Evolutionary conservation across 148 eudicot species (phyloP), one percentile per base, ranked within the genome.

Genomic region (Cornus controversa): DNA sequence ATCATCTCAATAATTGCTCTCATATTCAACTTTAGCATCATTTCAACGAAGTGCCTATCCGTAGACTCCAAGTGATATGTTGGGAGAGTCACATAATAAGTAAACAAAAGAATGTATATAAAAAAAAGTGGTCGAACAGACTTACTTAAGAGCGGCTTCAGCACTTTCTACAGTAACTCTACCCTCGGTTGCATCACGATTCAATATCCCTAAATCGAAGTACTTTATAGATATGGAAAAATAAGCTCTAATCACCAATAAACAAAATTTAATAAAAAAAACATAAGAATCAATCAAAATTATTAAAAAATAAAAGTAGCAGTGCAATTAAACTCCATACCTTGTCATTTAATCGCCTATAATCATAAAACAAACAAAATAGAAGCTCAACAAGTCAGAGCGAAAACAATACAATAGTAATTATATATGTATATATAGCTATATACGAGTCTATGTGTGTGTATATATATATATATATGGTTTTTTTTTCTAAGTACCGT

Each of bases 331-430:
- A 8, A 36, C 20, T 40, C 10, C 70, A 37, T n/a, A 89, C 94
- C 94, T 80, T 24, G 94, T 76, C 94, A 91, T 91, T 69, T 91
- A 92, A 86, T 91, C 94, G 31, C 94, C 94, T 91, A 58, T 34
- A 70, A 65, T 42, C 25, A 69, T 22, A 70, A 73, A n/a, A 11
- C 23, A 72, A 80, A 26, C 68, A 76, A 10, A 9, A 6, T 14
- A 26, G 27, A 29, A 45, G 16, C 5, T 2, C 31, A 67, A 75
- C 16, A 29, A 76, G 40, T 1, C 5, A 22, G 6, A 70, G 26
- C 14, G 6, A 22, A 68, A 72, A 28, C 28, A 34, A 81, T 22
- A n/a, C n/a, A n/a, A 22, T 7, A 18, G 23, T 22, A n/a, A 60
- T 7, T 60, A 15, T 15, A 60, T 4, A 3, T 60, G 25, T 15